Percentiles rank a stretch among this genome's conserved stretches.
Evolutionary conservation across 257 asterid species (phyloP).

Genomic region (Fraxinus anomala): DNA sequence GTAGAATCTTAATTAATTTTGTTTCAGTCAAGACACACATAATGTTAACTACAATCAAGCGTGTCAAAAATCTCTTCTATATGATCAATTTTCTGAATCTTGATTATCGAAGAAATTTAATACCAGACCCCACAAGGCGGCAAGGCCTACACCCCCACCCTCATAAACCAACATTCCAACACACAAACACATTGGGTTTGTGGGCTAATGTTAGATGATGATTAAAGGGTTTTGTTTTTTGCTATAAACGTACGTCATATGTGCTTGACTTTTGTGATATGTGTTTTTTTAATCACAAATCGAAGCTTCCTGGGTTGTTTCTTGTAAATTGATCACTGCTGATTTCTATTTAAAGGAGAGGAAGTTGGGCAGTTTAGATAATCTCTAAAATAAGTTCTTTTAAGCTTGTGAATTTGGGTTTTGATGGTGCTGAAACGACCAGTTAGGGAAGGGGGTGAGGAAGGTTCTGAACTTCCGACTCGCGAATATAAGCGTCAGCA

Average conservation of each 20-base stretch:
- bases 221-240: conserved; percentile 18
- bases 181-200: conserved; percentile 36
- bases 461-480: conserved; percentile 43
- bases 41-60: background rate
- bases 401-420: conserved; percentile 18
- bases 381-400: background rate
- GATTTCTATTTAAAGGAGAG: conserved; percentile 26
- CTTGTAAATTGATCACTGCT: conserved; percentile 27
- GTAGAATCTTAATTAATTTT: background rate
- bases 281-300: conserved; percentile 31
- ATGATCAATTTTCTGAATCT: background rate
- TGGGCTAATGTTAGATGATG: conserved; percentile 28
- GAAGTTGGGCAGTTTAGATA: conserved; percentile 34
- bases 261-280: conserved; percentile 52
- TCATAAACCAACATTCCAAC: conserved; percentile 11
- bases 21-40: background rate
- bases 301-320: conserved; percentile 66
- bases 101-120: conserved; percentile 12
- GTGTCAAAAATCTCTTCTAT: conserved; percentile 12
- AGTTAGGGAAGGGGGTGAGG: conserved; percentile 52
- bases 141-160: background rate
- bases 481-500: conserved; percentile 41
- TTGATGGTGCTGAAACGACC: conserved; percentile 71
- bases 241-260: conserved; percentile 6
- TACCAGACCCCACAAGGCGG: conserved; percentile 4